These are phyloP conservation scores for Spirogloea muscicola DNA, from an alignment of 139 green algal species.

Conservation along the genomic window DNA sequence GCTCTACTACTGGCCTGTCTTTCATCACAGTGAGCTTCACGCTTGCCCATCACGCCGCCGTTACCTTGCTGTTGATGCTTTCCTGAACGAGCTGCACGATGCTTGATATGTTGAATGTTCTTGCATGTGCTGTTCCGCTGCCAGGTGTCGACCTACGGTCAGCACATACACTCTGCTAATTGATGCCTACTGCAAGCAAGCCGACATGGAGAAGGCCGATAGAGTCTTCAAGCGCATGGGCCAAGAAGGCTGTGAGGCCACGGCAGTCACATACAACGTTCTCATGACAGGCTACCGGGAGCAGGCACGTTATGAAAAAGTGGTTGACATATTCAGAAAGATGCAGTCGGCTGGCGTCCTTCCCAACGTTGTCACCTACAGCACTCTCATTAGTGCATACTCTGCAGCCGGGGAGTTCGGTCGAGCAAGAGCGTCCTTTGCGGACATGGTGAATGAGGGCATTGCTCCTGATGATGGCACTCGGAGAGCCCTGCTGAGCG, in stretches of 20 bases:
- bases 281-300: slow-evolving; percentile 6
- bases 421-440: background rate
- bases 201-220: slow-evolving; percentile 8
- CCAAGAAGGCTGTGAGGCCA: background rate
- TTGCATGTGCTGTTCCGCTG: no score
- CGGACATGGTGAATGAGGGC: slow-evolving; percentile 5
- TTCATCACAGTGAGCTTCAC: no score
- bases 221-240: slow-evolving; percentile 11
- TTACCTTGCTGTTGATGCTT: no score
- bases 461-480: background rate
- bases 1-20: no score
- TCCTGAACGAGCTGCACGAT: no score
- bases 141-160: background rate
- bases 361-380: background rate
- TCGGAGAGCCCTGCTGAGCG: background rate
- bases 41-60: no score
- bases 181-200: background rate
- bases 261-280: background rate
- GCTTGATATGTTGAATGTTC: no score
- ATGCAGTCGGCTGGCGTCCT: background rate
- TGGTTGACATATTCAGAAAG: background rate
- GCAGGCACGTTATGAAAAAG: background rate
- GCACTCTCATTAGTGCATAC: background rate
- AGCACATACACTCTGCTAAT: slow-evolving; percentile 6
- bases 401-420: slow-evolving; percentile 3